Percentiles rank a stretch among this genome's conserved stretches.
Evolutionary conservation across 257 asterid genomes (phyloP).

Genomic region (Coffea eugenioides): DNA sequence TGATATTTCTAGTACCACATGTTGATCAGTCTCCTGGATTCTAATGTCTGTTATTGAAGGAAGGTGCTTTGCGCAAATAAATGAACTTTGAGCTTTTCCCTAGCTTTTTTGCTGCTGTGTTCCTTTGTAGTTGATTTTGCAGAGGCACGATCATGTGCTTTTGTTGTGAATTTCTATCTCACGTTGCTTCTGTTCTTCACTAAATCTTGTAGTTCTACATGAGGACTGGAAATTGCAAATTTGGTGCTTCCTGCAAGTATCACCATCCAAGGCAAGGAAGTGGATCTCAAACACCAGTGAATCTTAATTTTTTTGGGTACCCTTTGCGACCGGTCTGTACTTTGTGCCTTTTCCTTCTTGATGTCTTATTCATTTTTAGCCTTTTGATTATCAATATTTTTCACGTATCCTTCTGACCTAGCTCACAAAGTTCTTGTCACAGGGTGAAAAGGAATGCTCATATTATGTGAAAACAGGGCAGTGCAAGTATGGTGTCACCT

Average conservation of each 20-base stretch:
- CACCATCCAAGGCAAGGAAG: slow-evolving; percentile 89
- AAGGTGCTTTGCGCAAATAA: not conserved
- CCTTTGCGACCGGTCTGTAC: slow-evolving; percentile 81
- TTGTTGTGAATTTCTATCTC: not conserved
- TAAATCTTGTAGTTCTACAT: slow-evolving; percentile 67
- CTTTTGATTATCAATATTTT: slow-evolving; percentile 18
- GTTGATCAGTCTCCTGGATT: not conserved
- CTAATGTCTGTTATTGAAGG: not conserved
- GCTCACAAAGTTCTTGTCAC: slow-evolving; percentile 32
- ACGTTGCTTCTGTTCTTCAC: not conserved
- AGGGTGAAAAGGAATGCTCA: slow-evolving; percentile 96
- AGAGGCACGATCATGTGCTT: not conserved
- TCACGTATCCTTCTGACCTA: slow-evolving; percentile 20
- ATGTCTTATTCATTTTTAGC: slow-evolving; percentile 12
- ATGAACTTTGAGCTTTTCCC: not conserved
- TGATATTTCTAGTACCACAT: not conserved
- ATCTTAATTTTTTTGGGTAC: slow-evolving; percentile 66
- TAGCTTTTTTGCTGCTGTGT: not conserved
- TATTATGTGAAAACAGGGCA: slow-evolving; percentile 83
- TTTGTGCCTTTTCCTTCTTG: slow-evolving; percentile 18
- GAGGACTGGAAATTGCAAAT: slow-evolving; percentile 91
- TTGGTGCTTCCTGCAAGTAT: slow-evolving; percentile 91
- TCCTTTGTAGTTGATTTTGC: not conserved
- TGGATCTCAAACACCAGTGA: slow-evolving; percentile 59
- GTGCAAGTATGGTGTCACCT: slow-evolving; percentile 88